Evolutionary conservation across 176 grass and related monocot genomes (phyloP).

Genomic region (bread wheat (Triticum aestivum)): IWGSC_CS_RefSeq_v2.1 NC_057794.1:552521433-552521932

Average conservation of each 20-base stretch:
- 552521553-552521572: too few species aligned
- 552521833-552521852: neutral
- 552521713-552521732: conserved; percentile 3
- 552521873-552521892: neutral
- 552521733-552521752: neutral
- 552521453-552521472: neutral
- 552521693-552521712: neutral
- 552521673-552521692: neutral
- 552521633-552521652: neutral
- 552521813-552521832: neutral
- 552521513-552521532: conserved; percentile 7
- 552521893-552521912: neutral
- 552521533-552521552: neutral
- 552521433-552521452: conserved; percentile 36
- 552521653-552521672: neutral
- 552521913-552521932: neutral
- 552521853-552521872: neutral
- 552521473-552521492: neutral
- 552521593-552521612: too few species aligned
- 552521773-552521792: neutral
- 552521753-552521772: neutral
- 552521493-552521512: neutral
- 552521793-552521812: neutral
- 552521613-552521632: too few species aligned
- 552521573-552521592: too few species aligned